Base-by-base conservation (phyloP, 169 alveolate genomes). In the Plasmodium inui region DNA sequence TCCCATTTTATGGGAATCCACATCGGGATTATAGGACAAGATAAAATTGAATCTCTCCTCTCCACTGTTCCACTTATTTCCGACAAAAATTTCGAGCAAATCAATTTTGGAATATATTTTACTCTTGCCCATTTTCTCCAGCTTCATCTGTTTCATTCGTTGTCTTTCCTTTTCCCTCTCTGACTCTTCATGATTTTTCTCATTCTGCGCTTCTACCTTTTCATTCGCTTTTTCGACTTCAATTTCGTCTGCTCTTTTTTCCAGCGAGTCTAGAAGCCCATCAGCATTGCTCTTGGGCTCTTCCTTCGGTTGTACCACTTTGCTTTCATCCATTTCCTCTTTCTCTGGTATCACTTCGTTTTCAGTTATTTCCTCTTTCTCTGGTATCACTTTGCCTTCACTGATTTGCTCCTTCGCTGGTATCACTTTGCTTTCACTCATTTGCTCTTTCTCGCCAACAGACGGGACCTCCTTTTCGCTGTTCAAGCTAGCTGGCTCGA, bases 51-150 rank as follows among this genome's bases (percentile, higher is more conserved):
- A 79, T 73, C 71, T 76, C 46, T 94, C 89, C 53, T 39, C 70
- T 14, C 80, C 57, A 26, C 22, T 17, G 39, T 46, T 72, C 92
- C 92, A 84, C 46, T 89, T 53, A 79, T 82, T 55, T 30, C 96
- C 91, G 10, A 91, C 44, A 61, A 73, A 92, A 0, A 83, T 92
- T 82, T 92, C 95, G 26, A 84, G 34, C 55, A 84, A 92, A 55
- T 84, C 95, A 34, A 76, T 73, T 76, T 74, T 84, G 1, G 92
- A 81, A 46, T 39, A 83, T n/a, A 41, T 57, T 57, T 92, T 84
- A 26, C 84, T 74, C 44, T 55, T 50, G 19, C 46, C 53, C 74
- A 73, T 73, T 61, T 17, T 82, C 71, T 83, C 92, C 6, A 79
- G 28, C 74, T 92, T 84, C 46, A 67, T 67, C 14, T 67, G 76